Percentiles rank a stretch among this genome's conserved stretches.
phyloP scores from a whole-genome alignment of 176 grass and related monocot genomes.

The Carex littledalei region DNA sequence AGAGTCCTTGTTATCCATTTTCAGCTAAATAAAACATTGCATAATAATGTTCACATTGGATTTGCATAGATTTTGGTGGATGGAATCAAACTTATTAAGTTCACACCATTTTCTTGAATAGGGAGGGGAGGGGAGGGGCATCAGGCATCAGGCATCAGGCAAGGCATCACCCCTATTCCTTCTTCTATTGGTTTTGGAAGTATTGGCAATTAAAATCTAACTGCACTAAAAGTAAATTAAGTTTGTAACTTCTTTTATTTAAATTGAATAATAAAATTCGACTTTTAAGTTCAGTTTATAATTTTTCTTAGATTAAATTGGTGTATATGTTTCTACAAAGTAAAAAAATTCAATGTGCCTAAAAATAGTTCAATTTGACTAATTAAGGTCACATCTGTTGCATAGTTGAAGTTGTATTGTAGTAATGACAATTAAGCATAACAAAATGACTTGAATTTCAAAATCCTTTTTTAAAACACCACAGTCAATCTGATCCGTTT shows the following conservation, averaged over 20 bases:
- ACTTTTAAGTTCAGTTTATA: no score
- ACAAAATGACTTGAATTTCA: not conserved
- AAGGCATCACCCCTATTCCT: no score
- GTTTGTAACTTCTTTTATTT: no score
- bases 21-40: not conserved
- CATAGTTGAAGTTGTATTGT: not conserved
- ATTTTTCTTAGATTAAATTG: no score
- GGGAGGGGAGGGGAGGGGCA: no score
- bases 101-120: not conserved
- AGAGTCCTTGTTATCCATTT: slow-evolving; percentile 4
- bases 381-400: not conserved
- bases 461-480: not conserved
- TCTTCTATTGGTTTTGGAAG: not conserved
- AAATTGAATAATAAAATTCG: no score
- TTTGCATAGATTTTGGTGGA: not conserved
- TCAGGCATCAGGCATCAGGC: no score
- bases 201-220: not conserved
- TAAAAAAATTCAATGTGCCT: no score
- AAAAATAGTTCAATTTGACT: not conserved
- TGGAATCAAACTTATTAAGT: not conserved
- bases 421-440: no score
- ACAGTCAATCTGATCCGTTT: not conserved
- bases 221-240: no score
- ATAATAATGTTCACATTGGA: not conserved
- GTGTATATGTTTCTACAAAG: not conserved